phyloP scores from a whole-genome alignment of 2,329 filamentous ascomycete genomes.

The Pseudogymnoascus sp. region DNA sequence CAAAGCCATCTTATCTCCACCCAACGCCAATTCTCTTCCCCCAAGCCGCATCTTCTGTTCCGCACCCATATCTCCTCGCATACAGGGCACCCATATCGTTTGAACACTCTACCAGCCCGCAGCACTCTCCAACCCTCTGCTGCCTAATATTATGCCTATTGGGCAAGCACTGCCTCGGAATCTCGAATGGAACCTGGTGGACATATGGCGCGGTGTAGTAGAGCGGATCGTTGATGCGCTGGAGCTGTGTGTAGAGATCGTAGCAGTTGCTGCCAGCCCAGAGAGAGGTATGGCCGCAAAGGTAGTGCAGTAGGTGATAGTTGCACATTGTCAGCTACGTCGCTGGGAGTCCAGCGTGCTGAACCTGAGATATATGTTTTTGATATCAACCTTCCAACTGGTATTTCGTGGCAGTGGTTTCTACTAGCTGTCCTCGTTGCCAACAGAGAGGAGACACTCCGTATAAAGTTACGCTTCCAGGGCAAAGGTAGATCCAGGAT shows the following conservation, averaged over 20 bases:
- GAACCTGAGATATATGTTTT: neutral
- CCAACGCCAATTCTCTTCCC: constrained; percentile 3
- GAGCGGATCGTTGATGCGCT: constrained; percentile 26
- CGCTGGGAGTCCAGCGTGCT: neutral
- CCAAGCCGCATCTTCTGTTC: neutral
- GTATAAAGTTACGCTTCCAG: neutral
- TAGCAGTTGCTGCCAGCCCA: constrained; percentile 25
- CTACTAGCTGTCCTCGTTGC: neutral
- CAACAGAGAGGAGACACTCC: neutral
- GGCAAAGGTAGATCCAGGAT: neutral
- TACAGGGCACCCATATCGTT: neutral
- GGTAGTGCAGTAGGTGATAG: constrained; percentile 21
- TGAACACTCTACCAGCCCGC: neutral
- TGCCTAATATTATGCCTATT: constrained; percentile 1
- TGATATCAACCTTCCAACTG: neutral
- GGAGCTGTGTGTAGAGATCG: constrained; percentile 24
- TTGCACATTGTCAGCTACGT: constrained; percentile 22
- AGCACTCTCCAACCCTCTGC: neutral
- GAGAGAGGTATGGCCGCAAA: constrained; percentile 25
- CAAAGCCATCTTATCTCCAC: neutral
- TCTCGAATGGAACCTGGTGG: constrained; percentile 3
- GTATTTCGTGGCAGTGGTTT: neutral
- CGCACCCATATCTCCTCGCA: neutral
- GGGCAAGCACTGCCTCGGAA: constrained; percentile 7
- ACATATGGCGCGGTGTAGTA: constrained; percentile 4